Percentiles rank a stretch among this genome's conserved stretches.
Conservation (phyloP, 176 grass and related monocot species). For the Pharus latifolius region DNA sequence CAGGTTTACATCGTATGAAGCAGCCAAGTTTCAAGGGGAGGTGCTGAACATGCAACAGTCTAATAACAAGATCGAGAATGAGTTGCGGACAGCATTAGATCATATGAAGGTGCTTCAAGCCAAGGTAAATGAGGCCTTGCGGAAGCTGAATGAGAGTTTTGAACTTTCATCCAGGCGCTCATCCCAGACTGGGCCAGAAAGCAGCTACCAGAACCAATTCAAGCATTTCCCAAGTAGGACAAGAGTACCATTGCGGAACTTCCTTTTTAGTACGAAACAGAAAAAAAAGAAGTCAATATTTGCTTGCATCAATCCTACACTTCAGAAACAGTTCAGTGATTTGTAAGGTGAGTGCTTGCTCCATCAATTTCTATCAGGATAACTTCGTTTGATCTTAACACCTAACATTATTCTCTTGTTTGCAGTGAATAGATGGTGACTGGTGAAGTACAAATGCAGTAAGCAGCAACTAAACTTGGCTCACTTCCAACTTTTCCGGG, state of each 20-base stretch:
- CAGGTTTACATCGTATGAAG: conserved; percentile 42
- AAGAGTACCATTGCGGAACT: conserved; percentile 59
- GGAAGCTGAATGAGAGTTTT: conserved; percentile 44
- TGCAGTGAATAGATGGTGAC: conserved; percentile 3
- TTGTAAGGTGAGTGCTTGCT: conserved; percentile 16
- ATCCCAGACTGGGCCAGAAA: not conserved
- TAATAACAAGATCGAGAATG: conserved; percentile 46
- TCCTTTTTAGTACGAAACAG: conserved; percentile 61
- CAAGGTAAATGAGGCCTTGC: conserved; percentile 39
- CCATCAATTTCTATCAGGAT: not conserved
- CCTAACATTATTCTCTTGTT: not conserved
- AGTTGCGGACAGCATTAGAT: conserved; percentile 44
- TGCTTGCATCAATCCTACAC: conserved; percentile 49
- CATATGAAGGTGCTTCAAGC: conserved; percentile 42
- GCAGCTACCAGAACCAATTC: conserved; percentile 29
- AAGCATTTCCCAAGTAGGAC: conserved; percentile 53
- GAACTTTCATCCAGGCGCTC: conserved; percentile 27
- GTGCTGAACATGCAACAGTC: conserved; percentile 69
- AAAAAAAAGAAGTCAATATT: conserved; percentile 74
- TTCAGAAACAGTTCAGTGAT: conserved; percentile 56
- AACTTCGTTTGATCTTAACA: not conserved
- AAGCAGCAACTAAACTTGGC: not conserved
- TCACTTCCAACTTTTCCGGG: not conserved
- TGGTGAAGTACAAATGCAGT: not conserved
- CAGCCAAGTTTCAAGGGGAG: conserved; percentile 79